Base-by-base conservation (phyloP, 1,139 yeast species). In the Candida neerlandica region DNA sequence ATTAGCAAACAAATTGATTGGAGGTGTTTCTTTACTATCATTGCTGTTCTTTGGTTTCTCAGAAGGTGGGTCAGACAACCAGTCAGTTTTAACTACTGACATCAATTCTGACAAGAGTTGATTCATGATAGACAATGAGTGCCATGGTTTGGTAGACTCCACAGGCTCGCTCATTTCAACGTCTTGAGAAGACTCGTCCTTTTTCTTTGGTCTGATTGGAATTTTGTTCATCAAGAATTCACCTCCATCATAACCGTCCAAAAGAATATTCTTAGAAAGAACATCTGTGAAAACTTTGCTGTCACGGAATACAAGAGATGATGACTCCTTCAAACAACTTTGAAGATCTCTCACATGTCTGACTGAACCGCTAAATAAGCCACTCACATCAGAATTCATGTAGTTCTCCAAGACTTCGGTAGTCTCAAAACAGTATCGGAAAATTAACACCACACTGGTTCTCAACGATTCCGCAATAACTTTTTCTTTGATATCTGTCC, bases 371-470 rank as follows among this genome's bases (percentile, higher is more conserved):
- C 19, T 33, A 43, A 77, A 75, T 27, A 69, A 62, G 30, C 69
- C 70, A 6, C 70, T 60, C 14, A 86, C 58, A 49, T 83, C 85
- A 51, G 78, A 64, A 18, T 67, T 62, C 63, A 89, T 80, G 41
- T 80, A 69, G 16, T 70, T 69, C 26, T 73, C 70, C 15, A 90
- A 69, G 14, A 81, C 69, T 0, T 75, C 77, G 0, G 70, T 66
- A 1, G 83, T 78, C 62, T 92, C 98, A 61, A 85, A 83, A 50
- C 91, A 82, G 47, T 88, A 76, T 60, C 97, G 78, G 4, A 86
- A 66, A 27, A 90, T 70, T 21, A 82, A 70, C 1, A 62, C 66
- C 18, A 67, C 38, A 39, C 56, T 51, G 19, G 63, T 54, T 55
- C 50, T 56, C 42, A 56, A 49, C 5, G 56, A 53, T 10, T 55